A percentile compares a stretch with the other conserved stretches of the same genome.
Evolutionary conservation across 108 stramenopile species (phyloP).

Genomic region (Epithemia pelagica): DNA sequence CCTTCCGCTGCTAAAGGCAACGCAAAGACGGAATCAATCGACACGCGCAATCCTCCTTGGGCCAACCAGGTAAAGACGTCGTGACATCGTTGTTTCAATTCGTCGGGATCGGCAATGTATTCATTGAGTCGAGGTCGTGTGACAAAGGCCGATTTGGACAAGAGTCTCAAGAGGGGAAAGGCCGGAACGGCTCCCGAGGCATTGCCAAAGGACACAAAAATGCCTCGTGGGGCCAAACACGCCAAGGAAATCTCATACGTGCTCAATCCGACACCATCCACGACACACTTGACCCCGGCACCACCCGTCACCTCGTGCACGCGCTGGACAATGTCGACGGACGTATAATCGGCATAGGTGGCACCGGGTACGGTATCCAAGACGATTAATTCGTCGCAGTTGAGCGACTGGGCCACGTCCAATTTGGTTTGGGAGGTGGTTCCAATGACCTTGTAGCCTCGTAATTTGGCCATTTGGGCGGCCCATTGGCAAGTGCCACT

Average conservation of each 20-base stretch:
- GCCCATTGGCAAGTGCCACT: constrained; percentile 85
- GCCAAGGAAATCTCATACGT: constrained; percentile 75
- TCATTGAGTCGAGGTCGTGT: constrained; percentile 80
- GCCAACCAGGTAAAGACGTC: constrained; percentile 74
- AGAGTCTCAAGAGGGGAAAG: constrained; percentile 66
- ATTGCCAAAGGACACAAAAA: constrained; percentile 83
- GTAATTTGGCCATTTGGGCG: constrained; percentile 77
- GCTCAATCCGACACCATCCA: constrained; percentile 79
- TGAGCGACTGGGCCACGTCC: constrained; percentile 28
- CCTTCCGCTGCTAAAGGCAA: constrained; percentile 62
- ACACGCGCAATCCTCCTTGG: constrained; percentile 64
- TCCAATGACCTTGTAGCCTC: constrained; percentile 80
- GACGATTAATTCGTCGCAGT: constrained; percentile 76
- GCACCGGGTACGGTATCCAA: constrained; percentile 54
- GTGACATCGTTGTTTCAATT: constrained; percentile 49
- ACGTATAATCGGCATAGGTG: constrained; percentile 65
- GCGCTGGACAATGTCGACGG: constrained; percentile 53
- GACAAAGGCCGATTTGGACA: constrained; percentile 69
- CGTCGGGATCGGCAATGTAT: constrained; percentile 58
- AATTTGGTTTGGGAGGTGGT: constrained; percentile 64
- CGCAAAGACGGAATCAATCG: constrained; percentile 54
- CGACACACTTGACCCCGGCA: constrained; percentile 62
- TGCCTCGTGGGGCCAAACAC: constrained; percentile 65
- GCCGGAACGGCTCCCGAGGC: constrained; percentile 83
- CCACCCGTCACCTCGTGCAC: constrained; percentile 72